phyloP scores from a whole-genome alignment of 2,329 filamentous ascomycete species.

The Fusarium palustre region DNA sequence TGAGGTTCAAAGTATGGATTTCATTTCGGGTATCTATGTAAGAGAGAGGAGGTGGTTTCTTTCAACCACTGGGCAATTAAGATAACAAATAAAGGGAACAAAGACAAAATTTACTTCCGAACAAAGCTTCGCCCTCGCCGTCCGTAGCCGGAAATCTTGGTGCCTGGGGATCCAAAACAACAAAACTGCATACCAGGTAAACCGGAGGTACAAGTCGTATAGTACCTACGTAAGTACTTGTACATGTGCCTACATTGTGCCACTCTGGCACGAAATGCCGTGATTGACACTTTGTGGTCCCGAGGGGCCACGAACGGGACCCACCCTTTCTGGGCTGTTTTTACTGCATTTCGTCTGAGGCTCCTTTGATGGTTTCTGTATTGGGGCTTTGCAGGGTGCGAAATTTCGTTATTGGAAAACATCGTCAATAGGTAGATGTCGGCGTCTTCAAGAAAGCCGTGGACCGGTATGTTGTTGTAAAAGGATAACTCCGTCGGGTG shows the following conservation, averaged over 20 bases:
- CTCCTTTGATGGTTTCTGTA: neutral
- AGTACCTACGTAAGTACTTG: neutral
- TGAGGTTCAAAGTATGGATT: constrained; percentile 6
- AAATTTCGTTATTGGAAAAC: neutral
- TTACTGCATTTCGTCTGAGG: constrained; percentile 17
- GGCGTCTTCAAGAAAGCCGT: neutral
- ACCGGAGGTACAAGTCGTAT: neutral
- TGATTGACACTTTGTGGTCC: constrained; percentile 29
- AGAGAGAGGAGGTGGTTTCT: constrained; percentile 5
- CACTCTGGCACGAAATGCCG: constrained; percentile 37
- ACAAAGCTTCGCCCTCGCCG: neutral
- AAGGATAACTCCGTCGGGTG: constrained; percentile 2
- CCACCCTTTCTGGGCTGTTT: constrained; percentile 35
- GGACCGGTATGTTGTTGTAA: neutral
- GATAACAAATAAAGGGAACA: constrained; percentile 1
- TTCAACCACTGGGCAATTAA: constrained; percentile 23
- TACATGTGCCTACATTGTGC: constrained; percentile 25
- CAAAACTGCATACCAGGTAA: constrained; percentile 1
- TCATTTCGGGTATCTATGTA: constrained; percentile 42
- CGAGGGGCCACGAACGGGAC: constrained; percentile 1
- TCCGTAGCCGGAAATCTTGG: neutral
- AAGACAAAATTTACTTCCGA: neutral
- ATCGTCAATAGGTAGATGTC: neutral
- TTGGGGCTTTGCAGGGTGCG: constrained; percentile 5
- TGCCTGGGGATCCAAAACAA: constrained; percentile 3